phyloP scores from a whole-genome alignment of 2,329 filamentous ascomycete genomes.

The Biscogniauxia marginata region DNA sequence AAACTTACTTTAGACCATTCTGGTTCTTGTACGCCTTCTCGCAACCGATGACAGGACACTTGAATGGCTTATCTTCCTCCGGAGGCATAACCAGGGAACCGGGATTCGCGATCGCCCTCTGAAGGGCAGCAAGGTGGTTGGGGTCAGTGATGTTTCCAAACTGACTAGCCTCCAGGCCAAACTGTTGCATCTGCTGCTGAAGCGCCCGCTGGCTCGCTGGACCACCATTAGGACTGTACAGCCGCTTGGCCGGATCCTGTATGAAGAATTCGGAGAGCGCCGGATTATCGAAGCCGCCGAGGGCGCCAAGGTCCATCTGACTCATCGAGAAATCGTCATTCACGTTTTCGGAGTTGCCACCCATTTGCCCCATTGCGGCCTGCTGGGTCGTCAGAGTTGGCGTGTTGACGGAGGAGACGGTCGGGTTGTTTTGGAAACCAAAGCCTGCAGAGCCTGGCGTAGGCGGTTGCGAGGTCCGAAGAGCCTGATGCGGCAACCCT shows the following conservation, averaged over 20 bases:
- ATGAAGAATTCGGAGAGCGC: slow-evolving; percentile 62
- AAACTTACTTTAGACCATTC: slow-evolving; percentile 86
- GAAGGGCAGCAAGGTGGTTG: slow-evolving; percentile 53
- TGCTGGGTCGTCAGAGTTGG: slow-evolving; percentile 83
- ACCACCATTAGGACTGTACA: slow-evolving; percentile 82
- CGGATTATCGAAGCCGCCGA: slow-evolving; percentile 56
- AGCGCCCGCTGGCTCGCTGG: slow-evolving; percentile 63
- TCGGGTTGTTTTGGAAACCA: slow-evolving; percentile 86
- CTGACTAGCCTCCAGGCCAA: slow-evolving; percentile 73
- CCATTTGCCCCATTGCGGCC: slow-evolving; percentile 53
- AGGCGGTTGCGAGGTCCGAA: slow-evolving; percentile 81
- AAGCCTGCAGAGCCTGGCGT: slow-evolving; percentile 79
- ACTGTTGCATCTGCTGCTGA: slow-evolving; percentile 67
- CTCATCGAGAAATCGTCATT: slow-evolving; percentile 67
- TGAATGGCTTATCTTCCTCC: slow-evolving; percentile 96
- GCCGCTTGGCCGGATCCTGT: slow-evolving; percentile 89
- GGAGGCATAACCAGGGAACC: slow-evolving; percentile 64
- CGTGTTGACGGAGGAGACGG: slow-evolving; percentile 95
- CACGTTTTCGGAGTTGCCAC: slow-evolving; percentile 66
- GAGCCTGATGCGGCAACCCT: slow-evolving; percentile 70
- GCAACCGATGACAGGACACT: slow-evolving; percentile 95
- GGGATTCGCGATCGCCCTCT: slow-evolving; percentile 45
- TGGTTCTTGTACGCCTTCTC: slow-evolving; percentile 99
- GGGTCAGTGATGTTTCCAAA: slow-evolving; percentile 76
- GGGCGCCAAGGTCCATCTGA: slow-evolving; percentile 58